Base-by-base conservation (phyloP, 202 grass and related monocot genomes). In the Saccharum hybrid region DNA sequence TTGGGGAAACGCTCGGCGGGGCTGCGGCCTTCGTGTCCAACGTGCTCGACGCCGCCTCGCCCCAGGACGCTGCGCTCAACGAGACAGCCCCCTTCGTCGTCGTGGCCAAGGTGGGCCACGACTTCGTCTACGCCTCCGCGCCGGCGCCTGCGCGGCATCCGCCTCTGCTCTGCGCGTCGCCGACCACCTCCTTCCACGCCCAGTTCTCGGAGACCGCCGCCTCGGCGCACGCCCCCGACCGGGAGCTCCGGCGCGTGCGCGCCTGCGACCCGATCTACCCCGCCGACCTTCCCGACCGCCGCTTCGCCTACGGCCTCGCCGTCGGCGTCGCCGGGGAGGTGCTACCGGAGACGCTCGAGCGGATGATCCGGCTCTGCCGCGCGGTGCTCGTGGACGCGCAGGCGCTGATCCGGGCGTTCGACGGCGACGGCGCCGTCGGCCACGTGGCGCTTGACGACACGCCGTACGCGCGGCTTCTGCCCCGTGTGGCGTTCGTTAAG, bases 141-240 rank as follows among this genome's bases (percentile, higher is more conserved):
- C 75, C 76, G 85, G 68, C 75, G 34, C 77, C 82, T 12, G 69
- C 87, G 13, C 60, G 65, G 33, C 96, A 72, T 57, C 85, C 74
- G 0, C n/a, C 92, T 18, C 68, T 92, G 49, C 78, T 74, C 31
- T 90, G 80, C 39, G 23, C 96, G 36, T 45, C 90, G 51, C 80
- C 77, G 10, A 96, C 96, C 36, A 96, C 93, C 18, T 87, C 90
- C 57, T 98, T 98, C 86, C 93, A 98, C 72, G 96, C 91, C n/a
- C 83, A 87, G 54, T 98, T 98, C 74, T 85, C 93, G 21, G 82
- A 74, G 30, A 39, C 16, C 16, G 80, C 64, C 21, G 66, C 75
- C 11, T 68, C 84, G 5, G 90, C 90, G 31, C 93, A 88, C 78
- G 85, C 85, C 46, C 88, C 83, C 39, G 89, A 96, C 83, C 81